A percentile compares a stretch with the other conserved stretches of the same genome.
These are phyloP conservation scores for Mollisiaceae sp. DNA, from an alignment of 2,329 filamentous ascomycete species.

Conservation along the genomic window DNA sequence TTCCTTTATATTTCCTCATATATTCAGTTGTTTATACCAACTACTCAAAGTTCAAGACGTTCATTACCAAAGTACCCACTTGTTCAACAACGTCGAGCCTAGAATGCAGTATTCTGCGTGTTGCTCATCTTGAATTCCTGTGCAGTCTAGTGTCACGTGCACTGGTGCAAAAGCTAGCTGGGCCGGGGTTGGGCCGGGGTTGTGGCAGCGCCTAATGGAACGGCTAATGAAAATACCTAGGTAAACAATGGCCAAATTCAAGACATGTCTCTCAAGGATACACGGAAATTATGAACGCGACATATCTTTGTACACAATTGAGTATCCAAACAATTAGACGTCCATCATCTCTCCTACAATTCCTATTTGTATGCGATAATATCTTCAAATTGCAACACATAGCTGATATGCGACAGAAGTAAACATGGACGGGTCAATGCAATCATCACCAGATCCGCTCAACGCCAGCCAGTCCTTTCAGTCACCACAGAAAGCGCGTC, in stretches of 20 bases:
- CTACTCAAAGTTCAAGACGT: no score
- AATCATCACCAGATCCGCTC: constrained; percentile 45
- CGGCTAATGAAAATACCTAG: background rate
- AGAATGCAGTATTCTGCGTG: no score
- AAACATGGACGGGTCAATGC: constrained; percentile 33
- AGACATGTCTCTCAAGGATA: constrained; percentile 3
- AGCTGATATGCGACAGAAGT: constrained; percentile 22
- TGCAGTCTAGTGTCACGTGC: background rate
- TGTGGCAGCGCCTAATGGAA: background rate
- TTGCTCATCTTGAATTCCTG: no score
- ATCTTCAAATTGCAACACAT: background rate
- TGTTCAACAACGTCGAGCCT: no score
- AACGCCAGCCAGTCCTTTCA: constrained; percentile 38
- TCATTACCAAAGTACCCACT: no score
- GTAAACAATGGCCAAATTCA: constrained; percentile 2
- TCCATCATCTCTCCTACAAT: constrained; percentile 8
- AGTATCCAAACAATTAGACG: constrained; percentile 17
- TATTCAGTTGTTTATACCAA: no score
- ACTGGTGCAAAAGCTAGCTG: background rate
- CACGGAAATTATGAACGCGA: constrained; percentile 23
- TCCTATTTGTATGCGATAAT: constrained; percentile 10
- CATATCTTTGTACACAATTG: constrained; percentile 20
- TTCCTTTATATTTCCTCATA: no score
- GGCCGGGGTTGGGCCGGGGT: background rate
- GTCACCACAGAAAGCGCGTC: constrained; percentile 35